Evolutionary conservation across 2,329 filamentous ascomycete genomes (phyloP), one percentile per base, ranked within the genome.

Genomic region (Penicillium sclerotiorum): DNA sequence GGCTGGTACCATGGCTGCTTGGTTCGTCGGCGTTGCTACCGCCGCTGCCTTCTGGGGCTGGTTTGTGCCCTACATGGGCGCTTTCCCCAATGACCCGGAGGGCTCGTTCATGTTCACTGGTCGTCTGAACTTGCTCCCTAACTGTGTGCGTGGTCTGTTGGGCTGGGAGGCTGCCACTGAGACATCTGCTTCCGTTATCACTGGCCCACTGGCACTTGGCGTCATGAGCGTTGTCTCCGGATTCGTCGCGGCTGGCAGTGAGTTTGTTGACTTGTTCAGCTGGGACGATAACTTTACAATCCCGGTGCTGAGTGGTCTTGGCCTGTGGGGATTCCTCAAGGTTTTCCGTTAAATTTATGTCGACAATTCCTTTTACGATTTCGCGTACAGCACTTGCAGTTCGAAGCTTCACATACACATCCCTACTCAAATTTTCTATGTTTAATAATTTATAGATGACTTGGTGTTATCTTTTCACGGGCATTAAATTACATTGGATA

Each of bases 261-360:
- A 99, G 73, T 88, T 93, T 13, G 80, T 96, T 38, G 91, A 99
- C 73, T 66, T 97, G 0, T 96, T 91, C 68, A 90, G 91, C 40
- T 92, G 90, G 88, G 94, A 99, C 66, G 94, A 99, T 74, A 99
- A 99, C 72, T 77, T 99, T 62, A 97, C 93, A 42, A 99, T 99
- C 70, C 94, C 94, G 2, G 85, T 95, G 21, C 78, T 99, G 42
- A 96, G 90, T 67, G 91, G 92, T 20, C 73, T 90, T 38, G 92
- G 92, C 6, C 85, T 99, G 53, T 96, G 89, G 87, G 88, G 87
- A 0, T 96, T 99, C 70, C 79, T 97, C 62, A 95, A 89, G 75
- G 71, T 91, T 41, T 96, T 96, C 78, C 87, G 86, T 27, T 70
- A 56, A 61, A 52, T 41, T 40, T 40, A 49, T 42, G 49, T 46